phyloP scores from a whole-genome alignment of 2,329 filamentous ascomycete species.

The Colletotrichum truncatum region DNA sequence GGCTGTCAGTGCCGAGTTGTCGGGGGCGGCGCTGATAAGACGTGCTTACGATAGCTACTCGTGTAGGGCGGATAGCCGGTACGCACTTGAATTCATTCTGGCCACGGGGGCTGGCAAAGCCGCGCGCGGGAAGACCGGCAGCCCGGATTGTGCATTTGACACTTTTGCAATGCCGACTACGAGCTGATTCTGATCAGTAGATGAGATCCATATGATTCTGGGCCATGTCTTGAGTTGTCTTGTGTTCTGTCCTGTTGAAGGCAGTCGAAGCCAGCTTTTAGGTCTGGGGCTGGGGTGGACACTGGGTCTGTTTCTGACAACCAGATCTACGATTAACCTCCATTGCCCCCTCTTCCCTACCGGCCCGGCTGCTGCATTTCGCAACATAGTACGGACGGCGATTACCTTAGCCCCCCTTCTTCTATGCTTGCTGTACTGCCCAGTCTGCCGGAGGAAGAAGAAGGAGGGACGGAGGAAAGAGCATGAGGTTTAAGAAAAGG shows the following conservation, averaged over 20 bases:
- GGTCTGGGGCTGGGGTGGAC: background rate
- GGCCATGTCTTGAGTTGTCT: background rate
- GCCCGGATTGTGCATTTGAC: background rate
- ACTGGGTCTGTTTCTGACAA: constrained; percentile 11
- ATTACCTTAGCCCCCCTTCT: background rate
- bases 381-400: background rate
- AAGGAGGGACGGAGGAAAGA: background rate
- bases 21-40: constrained; percentile 18
- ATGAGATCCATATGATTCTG: background rate
- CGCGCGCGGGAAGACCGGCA: constrained; percentile 16
- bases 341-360: background rate
- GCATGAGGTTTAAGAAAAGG: constrained; percentile 1
- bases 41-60: constrained; percentile 7
- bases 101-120: background rate
- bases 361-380: constrained; percentile 16
- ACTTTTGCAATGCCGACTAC: background rate
- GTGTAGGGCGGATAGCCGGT: constrained; percentile 10
- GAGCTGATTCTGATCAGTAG: background rate
- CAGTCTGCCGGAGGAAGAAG: background rate
- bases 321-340: background rate
- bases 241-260: background rate
- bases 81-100: constrained; percentile 11
- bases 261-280: background rate
- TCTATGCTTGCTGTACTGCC: background rate
- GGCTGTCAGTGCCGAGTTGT: constrained; percentile 11